phyloP scores from a whole-genome alignment of 2,329 filamentous ascomycete genomes.

The Ambrosiella cleistominuta region DNA sequence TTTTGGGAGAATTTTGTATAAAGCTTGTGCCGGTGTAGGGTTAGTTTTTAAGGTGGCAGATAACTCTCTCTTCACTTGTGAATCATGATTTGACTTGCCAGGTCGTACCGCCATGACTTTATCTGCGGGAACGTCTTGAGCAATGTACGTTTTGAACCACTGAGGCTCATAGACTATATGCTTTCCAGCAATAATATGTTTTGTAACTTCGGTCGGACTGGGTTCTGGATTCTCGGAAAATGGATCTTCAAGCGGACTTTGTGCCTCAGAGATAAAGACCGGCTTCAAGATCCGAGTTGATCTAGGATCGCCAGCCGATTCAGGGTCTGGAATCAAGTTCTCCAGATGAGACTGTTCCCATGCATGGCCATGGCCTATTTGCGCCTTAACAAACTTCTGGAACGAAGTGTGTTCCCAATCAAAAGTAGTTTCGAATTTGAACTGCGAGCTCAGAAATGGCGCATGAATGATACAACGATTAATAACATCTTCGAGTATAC shows the following conservation, averaged over 20 bases:
- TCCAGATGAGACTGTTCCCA: conserved; percentile 9
- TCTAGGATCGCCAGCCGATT: conserved; percentile 4
- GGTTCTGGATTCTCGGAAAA: neutral
- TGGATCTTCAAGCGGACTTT: neutral
- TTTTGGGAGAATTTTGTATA: conserved; percentile 2
- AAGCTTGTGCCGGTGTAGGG: neutral
- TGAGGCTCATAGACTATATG: neutral
- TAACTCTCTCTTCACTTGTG: neutral
- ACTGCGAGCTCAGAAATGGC: conserved; percentile 34
- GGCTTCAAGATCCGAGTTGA: neutral
- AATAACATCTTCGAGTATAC: conserved; percentile 31
- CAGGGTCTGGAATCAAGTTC: conserved; percentile 18
- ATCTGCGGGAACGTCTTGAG: neutral
- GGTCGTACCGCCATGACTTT: neutral
- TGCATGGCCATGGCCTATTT: neutral
- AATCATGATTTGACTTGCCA: neutral
- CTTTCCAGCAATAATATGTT: neutral
- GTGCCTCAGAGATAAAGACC: neutral
- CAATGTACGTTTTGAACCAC: neutral
- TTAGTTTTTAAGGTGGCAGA: neutral
- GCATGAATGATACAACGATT: conserved; percentile 31
- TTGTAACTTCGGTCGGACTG: neutral
- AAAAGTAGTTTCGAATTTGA: conserved; percentile 24
- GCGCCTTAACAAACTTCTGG: conserved; percentile 27
- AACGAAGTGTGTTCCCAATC: conserved; percentile 31